These are phyloP conservation scores for Annona cherimola DNA, from an alignment of 164 flowering plant species.

Conservation along the genomic window DNA sequence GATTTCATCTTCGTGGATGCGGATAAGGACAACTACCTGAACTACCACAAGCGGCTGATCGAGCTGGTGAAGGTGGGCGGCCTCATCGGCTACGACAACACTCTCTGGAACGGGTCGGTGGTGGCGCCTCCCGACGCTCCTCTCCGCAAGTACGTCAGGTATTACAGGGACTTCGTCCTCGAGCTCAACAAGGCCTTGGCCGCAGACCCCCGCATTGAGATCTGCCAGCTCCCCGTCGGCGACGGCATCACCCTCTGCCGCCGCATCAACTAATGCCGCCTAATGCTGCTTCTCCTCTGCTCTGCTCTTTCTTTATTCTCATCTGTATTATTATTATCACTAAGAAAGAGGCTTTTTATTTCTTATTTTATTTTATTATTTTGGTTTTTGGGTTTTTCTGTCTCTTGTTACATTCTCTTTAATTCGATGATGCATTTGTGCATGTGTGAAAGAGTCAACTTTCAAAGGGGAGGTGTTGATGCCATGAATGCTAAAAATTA, in stretches of 20 bases:
- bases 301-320: no score
- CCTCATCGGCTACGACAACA: slow-evolving; percentile 94
- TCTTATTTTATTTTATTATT: no score
- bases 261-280: slow-evolving; percentile 48
- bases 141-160: slow-evolving; percentile 75
- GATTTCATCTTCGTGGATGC: slow-evolving; percentile 98
- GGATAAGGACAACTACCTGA: slow-evolving; percentile 91
- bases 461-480: no score
- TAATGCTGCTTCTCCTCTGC: no score
- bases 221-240: slow-evolving; percentile 93
- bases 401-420: no score
- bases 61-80: slow-evolving; percentile 91
- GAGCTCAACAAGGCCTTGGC: slow-evolving; percentile 94
- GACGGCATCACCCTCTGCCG: slow-evolving; percentile 97
- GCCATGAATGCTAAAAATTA: no score
- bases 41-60: slow-evolving; percentile 89
- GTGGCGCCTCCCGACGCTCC: slow-evolving; percentile 93
- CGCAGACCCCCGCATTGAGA: slow-evolving; percentile 87
- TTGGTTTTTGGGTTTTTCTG: no score
- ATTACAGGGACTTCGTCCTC: slow-evolving; percentile 85
- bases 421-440: no score
- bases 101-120: slow-evolving; percentile 95
- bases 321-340: no score
- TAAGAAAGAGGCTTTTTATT: no score
- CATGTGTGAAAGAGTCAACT: no score